Percentiles rank a stretch among this genome's conserved stretches.
These are phyloP conservation scores for Hyphopichia wangnamkhiaoensis DNA, from an alignment of 1,139 yeast species.

Conservation along the genomic window DNA sequence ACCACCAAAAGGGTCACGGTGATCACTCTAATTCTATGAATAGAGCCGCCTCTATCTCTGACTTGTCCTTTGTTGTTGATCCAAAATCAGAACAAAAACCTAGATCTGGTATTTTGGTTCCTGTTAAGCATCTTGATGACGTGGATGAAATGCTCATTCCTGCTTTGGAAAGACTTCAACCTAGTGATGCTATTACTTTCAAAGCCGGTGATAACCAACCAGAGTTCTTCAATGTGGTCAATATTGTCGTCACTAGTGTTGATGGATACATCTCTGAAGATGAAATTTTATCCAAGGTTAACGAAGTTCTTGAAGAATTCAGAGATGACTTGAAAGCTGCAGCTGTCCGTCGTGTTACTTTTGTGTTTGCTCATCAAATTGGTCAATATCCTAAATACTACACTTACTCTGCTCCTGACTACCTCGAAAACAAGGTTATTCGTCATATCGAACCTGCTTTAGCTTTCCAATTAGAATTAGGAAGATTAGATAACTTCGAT, in stretches of 20 bases:
- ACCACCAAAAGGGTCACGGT: conserved; percentile 45
- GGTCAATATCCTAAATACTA: conserved; percentile 94
- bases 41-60: conserved; percentile 91
- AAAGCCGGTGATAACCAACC: conserved; percentile 37
- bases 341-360: conserved; percentile 87
- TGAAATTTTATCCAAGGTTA: conserved; percentile 62
- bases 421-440: conserved; percentile 80
- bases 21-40: conserved; percentile 49
- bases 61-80: conserved; percentile 81
- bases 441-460: conserved; percentile 98
- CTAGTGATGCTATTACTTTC: conserved; percentile 37
- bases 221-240: conserved; percentile 72
- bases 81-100: conserved; percentile 52
- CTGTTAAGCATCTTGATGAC: conserved; percentile 84
- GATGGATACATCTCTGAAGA: conserved; percentile 76
- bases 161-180: conserved; percentile 73
- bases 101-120: conserved; percentile 86
- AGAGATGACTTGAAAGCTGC: conserved; percentile 69
- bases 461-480: conserved; percentile 95
- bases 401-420: conserved; percentile 90
- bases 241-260: conserved; percentile 70
- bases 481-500: conserved; percentile 90
- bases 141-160: conserved; percentile 78
- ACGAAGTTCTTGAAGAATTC: conserved; percentile 66
- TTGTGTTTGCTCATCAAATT: conserved; percentile 78